phyloP scores from a whole-genome alignment of 1,284 basidiomycete genomes.

The Ganoderma resinaceum region DNA sequence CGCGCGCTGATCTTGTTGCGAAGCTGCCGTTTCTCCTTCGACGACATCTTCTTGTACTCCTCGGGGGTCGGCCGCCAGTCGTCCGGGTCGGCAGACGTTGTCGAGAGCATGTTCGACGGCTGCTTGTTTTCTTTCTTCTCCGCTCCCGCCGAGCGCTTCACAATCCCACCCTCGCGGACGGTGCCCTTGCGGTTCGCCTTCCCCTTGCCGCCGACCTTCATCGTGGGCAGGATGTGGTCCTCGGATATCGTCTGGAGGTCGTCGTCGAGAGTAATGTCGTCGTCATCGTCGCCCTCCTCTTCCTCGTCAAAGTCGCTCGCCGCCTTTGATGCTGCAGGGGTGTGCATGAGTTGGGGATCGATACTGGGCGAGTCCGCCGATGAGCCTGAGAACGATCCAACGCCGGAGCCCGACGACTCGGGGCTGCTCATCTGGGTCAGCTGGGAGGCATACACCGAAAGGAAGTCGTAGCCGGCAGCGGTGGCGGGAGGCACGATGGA shows the following conservation, averaged over 20 bases:
- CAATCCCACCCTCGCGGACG: conserved; percentile 74
- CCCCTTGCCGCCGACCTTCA: conserved; percentile 66
- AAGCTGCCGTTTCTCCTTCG: conserved; percentile 96
- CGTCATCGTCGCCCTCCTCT: conserved; percentile 33
- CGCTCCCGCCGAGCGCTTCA: conserved; percentile 55
- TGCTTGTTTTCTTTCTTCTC: conserved; percentile 47
- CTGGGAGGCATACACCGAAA: conserved; percentile 37
- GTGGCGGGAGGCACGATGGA: conserved; percentile 38
- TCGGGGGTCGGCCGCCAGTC: conserved; percentile 89
- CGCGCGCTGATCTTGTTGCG: conserved; percentile 97
- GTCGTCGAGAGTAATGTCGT: conserved; percentile 22
- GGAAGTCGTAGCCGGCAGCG: conserved; percentile 48
- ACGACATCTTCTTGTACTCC: conserved; percentile 94
- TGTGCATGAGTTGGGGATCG: conserved; percentile 60
- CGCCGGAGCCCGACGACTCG: conserved; percentile 33
- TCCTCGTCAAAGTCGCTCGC: conserved; percentile 43
- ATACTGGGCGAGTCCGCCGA: conserved; percentile 48
- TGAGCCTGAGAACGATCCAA: conserved; percentile 21
- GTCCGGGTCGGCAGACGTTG: conserved; percentile 59
- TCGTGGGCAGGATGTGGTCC: conserved; percentile 43
- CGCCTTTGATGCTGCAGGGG: conserved; percentile 48
- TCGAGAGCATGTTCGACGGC: conserved; percentile 46
- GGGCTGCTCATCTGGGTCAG: conserved; percentile 36
- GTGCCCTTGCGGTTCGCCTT: conserved; percentile 69
- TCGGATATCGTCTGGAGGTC: conserved; percentile 31